phyloP scores from a whole-genome alignment of 345 rosid species.

The Euphorbia lathyris region DNA sequence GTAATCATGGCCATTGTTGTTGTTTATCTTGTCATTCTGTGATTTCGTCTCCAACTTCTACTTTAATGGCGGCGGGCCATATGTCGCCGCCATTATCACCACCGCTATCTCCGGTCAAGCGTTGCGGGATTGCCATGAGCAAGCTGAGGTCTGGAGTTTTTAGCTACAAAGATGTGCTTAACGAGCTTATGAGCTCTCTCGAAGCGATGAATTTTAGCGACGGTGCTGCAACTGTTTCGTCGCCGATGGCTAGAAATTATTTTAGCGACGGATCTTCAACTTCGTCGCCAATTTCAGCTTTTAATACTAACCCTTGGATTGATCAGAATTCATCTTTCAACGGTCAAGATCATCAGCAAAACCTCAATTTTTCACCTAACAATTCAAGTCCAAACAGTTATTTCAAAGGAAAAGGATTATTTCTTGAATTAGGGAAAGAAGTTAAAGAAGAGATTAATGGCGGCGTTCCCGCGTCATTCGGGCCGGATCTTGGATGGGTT shows the following conservation, averaged over 20 bases:
- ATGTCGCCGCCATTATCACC: conserved; percentile 53
- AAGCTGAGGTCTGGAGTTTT: conserved; percentile 29
- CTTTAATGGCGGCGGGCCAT: conserved; percentile 56
- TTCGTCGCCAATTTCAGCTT: background rate
- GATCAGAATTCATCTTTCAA: conserved; percentile 24
- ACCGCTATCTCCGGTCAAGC: conserved; percentile 63
- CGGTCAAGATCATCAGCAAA: conserved; percentile 35
- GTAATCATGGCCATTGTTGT: conserved; percentile 32
- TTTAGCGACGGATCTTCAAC: conserved; percentile 31
- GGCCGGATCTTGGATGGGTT: conserved; percentile 91
- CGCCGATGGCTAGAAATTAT: background rate
- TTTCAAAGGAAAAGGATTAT: conserved; percentile 3
- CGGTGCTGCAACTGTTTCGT: conserved; percentile 4
- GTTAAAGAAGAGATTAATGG: background rate
- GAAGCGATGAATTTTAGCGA: conserved; percentile 51
- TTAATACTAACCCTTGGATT: conserved; percentile 38
- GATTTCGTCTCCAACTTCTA: conserved; percentile 70
- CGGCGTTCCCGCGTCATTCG: conserved; percentile 24
- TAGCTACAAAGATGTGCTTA: conserved; percentile 50
- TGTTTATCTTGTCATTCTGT: conserved; percentile 53
- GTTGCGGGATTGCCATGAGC: conserved; percentile 17
- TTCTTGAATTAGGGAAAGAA: background rate
- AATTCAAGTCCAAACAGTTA: conserved; percentile 37
- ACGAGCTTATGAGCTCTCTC: conserved; percentile 53
- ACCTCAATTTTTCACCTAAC: conserved; percentile 51